Evolutionary conservation across 352 stramenopile genomes (phyloP).

Genomic region (Pythium phragmiticola): DNA sequence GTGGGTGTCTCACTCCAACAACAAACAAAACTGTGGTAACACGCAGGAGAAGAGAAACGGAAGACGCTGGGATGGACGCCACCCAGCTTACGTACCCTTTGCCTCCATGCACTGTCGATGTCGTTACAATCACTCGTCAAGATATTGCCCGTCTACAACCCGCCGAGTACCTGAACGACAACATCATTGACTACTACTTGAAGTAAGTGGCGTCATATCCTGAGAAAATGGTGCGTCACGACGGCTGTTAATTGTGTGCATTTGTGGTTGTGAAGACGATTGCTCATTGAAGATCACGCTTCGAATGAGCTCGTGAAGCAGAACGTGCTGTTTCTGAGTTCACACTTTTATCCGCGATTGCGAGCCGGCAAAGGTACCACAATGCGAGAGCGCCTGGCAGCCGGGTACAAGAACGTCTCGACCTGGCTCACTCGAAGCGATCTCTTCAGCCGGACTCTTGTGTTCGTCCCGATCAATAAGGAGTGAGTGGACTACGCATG

Average conservation of each 20-base stretch:
- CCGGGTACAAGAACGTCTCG: constrained; percentile 75
- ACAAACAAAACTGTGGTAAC: neutral
- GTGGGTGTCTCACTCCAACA: neutral
- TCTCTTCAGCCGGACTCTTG: constrained; percentile 69
- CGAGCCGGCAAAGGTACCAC: constrained; percentile 42
- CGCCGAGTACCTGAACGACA: constrained; percentile 90
- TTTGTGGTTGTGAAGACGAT: constrained; percentile 30
- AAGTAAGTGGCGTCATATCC: constrained; percentile 49
- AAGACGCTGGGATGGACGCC: constrained; percentile 15
- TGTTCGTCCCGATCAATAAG: constrained; percentile 89
- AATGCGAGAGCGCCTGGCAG: constrained; percentile 37
- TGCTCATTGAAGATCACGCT: constrained; percentile 56
- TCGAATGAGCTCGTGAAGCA: constrained; percentile 46
- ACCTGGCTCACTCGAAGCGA: constrained; percentile 66
- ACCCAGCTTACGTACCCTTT: constrained; percentile 61
- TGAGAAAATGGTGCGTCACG: neutral
- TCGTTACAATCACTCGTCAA: constrained; percentile 69
- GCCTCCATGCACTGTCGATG: constrained; percentile 64
- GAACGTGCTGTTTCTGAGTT: constrained; percentile 76
- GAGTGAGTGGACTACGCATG: constrained; percentile 40
- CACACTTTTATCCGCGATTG: constrained; percentile 75
- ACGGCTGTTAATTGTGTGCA: neutral
- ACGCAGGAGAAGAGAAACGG: constrained; percentile 10
- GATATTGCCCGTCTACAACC: constrained; percentile 63
- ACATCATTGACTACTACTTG: constrained; percentile 91